Base-by-base conservation (phyloP, 73 alveolate species). In the Paramecium octaurelia region DNA sequence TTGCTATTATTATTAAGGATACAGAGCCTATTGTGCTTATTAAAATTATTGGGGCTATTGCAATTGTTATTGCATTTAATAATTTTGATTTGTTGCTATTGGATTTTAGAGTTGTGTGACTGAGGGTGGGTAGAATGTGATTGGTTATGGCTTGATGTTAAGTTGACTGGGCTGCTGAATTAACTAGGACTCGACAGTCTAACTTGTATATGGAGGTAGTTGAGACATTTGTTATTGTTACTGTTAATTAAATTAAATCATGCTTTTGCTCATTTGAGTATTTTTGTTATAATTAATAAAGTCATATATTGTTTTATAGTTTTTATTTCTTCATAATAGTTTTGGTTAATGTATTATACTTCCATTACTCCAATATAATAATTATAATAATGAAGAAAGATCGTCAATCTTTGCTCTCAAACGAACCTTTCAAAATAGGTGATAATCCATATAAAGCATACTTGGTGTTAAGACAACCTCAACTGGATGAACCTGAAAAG, bases 371-470 rank as follows among this genome's bases (percentile, higher is more conserved):
- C 31, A 18, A 18, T 54, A 54, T 54, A 54, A 54, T 54, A 54
- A n/a, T 18, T 44, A 80, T 42, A 80, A 20, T 31, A 80, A 80
- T 80, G 91, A 80, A 46, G 46, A 80, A 80, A 80, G 91, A 80
- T 24, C 46, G 57, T 14, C 46, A 43, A 24, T 35, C 70, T 8
- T 64, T 80, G 16, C 38, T 80, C 8, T 44, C 76, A 21, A 80
- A 80, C 23, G 91, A 80, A 42, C 36, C 91, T 3, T 80, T 44
- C 24, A 80, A 80, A 80, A 24, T 27, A 10, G 91, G 91, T 14
- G 91, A 80, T n/a, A 23, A 3, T 16, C 91, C 91, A 2, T 80
- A 44, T 48, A 80, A 43, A 23, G 58, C 57, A 6, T 46, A 11
- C 16, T 9, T 80, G 11, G 43, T 44, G 14, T 3, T 42, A 20